Evolutionary conservation across 1,284 basidiomycete species (phyloP), one percentile per base, ranked within the genome.

Genomic region (Stygiomarasmius scandens): DNA sequence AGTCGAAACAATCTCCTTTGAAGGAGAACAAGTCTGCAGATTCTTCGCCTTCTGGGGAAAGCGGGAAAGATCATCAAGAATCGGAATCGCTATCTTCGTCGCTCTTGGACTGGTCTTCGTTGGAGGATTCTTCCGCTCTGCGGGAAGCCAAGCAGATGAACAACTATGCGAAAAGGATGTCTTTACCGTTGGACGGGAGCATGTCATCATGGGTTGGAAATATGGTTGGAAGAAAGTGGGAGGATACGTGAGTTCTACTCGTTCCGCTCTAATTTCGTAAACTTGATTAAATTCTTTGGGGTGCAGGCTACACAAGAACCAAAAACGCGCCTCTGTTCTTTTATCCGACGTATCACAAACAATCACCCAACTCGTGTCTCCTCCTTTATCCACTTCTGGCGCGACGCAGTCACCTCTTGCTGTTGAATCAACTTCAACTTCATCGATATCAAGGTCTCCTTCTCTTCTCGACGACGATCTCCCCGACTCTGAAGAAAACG

Each of bases 251-350:
- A 54, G 59, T 60, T 2, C 22, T 8, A 16, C 41, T 24, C 19
- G 19, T 43, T 45, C 32, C 20, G 25, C 20, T 11, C 14, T 49
- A 11, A 2, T 20, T 46, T 34, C 22, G n/a, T 24, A 38, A 4
- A 2, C 8, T 16, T 2, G 9, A 10, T 22, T n/a, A 16, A 22
- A 6, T 24, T 14, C 23, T 53, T n/a, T n/a, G n/a, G n/a, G n/a
- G n/a, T n/a, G n/a, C n/a, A 60, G 59, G 20, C 49, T 60, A 32
- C 48, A 55, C n/a, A 60, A 60, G 44, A 62, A 58, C 19, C 58
- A 59, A 25, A 59, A 59, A 49, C 61, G 61, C 4, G 61, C 61
- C n/a, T 62, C 61, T 9, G 41, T 57, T 3, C 19, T 62, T n/a
- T 38, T 62, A 22, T 59, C 58, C 0, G 58, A 62, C 23, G 55